A percentile compares a stretch with the other conserved stretches of the same genome.
phyloP scores from a whole-genome alignment of 495 filamentous ascomycete genomes.

The Chaetomium cochliodes region DNA sequence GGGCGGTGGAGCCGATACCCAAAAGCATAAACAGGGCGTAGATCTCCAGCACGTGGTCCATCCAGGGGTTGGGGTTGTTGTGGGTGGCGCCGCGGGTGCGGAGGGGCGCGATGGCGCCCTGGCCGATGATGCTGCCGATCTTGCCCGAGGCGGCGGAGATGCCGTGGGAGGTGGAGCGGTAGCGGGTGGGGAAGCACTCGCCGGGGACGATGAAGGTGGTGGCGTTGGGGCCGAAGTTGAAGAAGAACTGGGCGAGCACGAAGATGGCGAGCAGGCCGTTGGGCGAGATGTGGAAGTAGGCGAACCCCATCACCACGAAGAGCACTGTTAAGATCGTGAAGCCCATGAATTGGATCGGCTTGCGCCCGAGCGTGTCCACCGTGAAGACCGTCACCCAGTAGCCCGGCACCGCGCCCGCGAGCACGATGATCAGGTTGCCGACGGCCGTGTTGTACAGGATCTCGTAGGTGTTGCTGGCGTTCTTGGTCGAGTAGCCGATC shows the following conservation, averaged over 20 bases:
- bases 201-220: slow-evolving; percentile 91
- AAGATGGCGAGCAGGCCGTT: slow-evolving; percentile 68
- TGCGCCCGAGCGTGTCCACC: slow-evolving; percentile 71
- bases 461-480: slow-evolving; percentile 57
- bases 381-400: slow-evolving; percentile 73
- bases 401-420: slow-evolving; percentile 72
- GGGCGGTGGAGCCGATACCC: slow-evolving; percentile 61
- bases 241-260: slow-evolving; percentile 74
- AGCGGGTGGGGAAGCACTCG: slow-evolving; percentile 86
- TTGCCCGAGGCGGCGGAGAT: slow-evolving; percentile 65
- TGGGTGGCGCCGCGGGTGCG: slow-evolving; percentile 45
- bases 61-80: slow-evolving; percentile 58
- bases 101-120: slow-evolving; percentile 54
- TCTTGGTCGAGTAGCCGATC: slow-evolving; percentile 63
- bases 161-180: slow-evolving; percentile 80
- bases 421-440: slow-evolving; percentile 71
- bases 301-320: slow-evolving; percentile 71
- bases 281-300: slow-evolving; percentile 54
- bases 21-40: slow-evolving; percentile 78
- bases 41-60: slow-evolving; percentile 79
- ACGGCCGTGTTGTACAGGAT: slow-evolving; percentile 67
- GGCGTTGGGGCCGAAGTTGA: slow-evolving; percentile 73
- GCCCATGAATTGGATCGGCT: slow-evolving; percentile 74
- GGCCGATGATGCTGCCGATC: slow-evolving; percentile 63
- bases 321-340: slow-evolving; percentile 71